Percentiles rank a stretch among this genome's conserved stretches.
Evolutionary conservation across 2,329 filamentous ascomycete genomes (phyloP).

Genomic region (Pyrenophora teres): DNA sequence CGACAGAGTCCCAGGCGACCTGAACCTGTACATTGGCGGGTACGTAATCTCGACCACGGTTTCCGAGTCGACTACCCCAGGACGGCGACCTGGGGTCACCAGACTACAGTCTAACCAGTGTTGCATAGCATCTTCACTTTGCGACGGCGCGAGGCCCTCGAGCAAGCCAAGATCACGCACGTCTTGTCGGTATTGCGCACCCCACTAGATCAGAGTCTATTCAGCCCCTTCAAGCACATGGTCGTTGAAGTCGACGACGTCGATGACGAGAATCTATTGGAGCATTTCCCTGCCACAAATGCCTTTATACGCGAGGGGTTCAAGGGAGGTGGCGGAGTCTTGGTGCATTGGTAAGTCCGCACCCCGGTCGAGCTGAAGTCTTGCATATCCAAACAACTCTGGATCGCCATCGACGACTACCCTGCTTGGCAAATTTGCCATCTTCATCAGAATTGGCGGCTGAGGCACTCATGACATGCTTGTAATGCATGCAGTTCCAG

Average conservation of each 20-base stretch:
- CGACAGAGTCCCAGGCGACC: conserved; percentile 69
- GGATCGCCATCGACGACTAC: conserved; percentile 32
- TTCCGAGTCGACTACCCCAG: conserved; percentile 21
- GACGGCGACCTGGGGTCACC: conserved; percentile 13
- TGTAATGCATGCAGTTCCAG: conserved; percentile 13
- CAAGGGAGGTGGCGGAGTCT: conserved; percentile 62
- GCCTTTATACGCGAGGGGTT: conserved; percentile 82
- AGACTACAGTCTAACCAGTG: conserved; percentile 31
- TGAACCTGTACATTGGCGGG: conserved; percentile 80
- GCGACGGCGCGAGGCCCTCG: conserved; percentile 70
- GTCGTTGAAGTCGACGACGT: conserved; percentile 88
- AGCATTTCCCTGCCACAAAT: conserved; percentile 77
- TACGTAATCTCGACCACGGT: conserved; percentile 51
- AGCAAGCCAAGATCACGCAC: conserved; percentile 80
- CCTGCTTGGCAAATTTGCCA: conserved; percentile 42
- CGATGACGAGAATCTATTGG: conserved; percentile 83
- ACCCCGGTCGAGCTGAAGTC: conserved; percentile 43
- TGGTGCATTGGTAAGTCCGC: conserved; percentile 70
- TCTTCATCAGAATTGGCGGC: conserved; percentile 30
- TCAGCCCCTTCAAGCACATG: conserved; percentile 70
- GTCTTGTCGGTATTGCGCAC: conserved; percentile 81
- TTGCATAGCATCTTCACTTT: conserved; percentile 74
- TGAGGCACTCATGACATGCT: conserved; percentile 1
- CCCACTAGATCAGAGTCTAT: conserved; percentile 60
- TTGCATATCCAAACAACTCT: conserved; percentile 36